Evolutionary conservation across 352 stramenopile genomes (phyloP).

Genomic region (Pythium myriotylum): DNA sequence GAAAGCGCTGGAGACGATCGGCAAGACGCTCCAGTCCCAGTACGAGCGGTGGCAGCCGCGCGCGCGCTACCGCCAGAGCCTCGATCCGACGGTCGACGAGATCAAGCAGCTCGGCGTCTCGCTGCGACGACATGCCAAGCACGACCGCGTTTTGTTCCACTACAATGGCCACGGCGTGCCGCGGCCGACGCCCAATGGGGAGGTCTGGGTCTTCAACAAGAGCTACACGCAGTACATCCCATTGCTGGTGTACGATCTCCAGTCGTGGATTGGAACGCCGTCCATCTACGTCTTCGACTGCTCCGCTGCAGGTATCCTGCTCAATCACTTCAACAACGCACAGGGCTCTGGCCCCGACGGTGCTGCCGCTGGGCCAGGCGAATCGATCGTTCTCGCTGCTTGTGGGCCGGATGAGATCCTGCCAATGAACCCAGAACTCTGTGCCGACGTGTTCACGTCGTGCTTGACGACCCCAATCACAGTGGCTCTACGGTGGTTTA

Average conservation of each 20-base stretch:
- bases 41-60: conserved; percentile 96
- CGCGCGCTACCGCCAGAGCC: conserved; percentile 92
- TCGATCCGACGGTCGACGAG: conserved; percentile 98
- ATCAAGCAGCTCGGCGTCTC: conserved; percentile 93
- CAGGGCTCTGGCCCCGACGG: conserved; percentile 14
- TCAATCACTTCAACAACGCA: conserved; percentile 90
- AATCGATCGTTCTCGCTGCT: conserved; percentile 97
- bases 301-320: conserved; percentile 93
- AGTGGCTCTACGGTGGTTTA: conserved; percentile 98
- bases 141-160: conserved; percentile 97
- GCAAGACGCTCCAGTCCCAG: conserved; percentile 93
- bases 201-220: conserved; percentile 99
- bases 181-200: conserved; percentile 94
- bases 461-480: conserved; percentile 99
- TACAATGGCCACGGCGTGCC: conserved; percentile 99
- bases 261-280: conserved; percentile 92
- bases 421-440: conserved; percentile 96
- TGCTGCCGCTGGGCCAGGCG: conserved; percentile 35
- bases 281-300: conserved; percentile 99
- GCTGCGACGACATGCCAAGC: conserved; percentile 91
- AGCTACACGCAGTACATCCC: conserved; percentile 99
- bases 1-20: conserved; percentile 97
- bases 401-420: conserved; percentile 95
- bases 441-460: conserved; percentile 99
- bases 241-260: conserved; percentile 95